Evolutionary conservation across 495 filamentous ascomycete species (phyloP).

Genomic region (Aspergillus funiculosus): DNA sequence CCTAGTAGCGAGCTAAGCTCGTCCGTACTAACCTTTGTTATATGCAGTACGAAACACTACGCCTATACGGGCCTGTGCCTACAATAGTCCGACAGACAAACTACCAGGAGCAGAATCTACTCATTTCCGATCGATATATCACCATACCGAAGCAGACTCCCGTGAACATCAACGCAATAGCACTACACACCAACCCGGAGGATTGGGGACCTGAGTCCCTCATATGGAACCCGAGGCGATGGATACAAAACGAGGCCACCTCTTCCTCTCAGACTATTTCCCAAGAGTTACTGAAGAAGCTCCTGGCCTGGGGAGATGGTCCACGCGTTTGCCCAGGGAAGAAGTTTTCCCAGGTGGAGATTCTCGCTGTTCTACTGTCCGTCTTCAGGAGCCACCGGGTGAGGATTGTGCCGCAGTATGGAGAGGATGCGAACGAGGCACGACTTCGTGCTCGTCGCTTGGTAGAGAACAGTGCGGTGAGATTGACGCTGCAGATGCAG

Average conservation of each 20-base stretch:
- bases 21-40: neutral
- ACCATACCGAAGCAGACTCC: neutral
- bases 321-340: slow-evolving; percentile 10
- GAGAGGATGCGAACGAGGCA: neutral
- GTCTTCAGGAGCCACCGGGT: slow-evolving; percentile 6
- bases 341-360: slow-evolving; percentile 10
- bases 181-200: slow-evolving; percentile 5
- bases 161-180: slow-evolving; percentile 1
- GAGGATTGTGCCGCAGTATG: neutral
- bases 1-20: neutral
- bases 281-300: neutral
- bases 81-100: slow-evolving; percentile 2
- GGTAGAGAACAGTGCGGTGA: slow-evolving; percentile 1
- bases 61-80: slow-evolving; percentile 10
- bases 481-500: slow-evolving; percentile 8
- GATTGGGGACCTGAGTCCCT: slow-evolving; percentile 4
- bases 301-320: slow-evolving; percentile 8
- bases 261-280: neutral
- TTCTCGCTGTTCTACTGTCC: slow-evolving; percentile 4
- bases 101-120: neutral
- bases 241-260: no score
- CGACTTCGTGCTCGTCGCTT: neutral
- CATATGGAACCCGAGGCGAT: slow-evolving; percentile 6
- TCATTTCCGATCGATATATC: neutral
- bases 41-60: slow-evolving; percentile 12